Conservation (phyloP, 345 rosid genomes). For the Cardiospermum halicacabum region DNA sequence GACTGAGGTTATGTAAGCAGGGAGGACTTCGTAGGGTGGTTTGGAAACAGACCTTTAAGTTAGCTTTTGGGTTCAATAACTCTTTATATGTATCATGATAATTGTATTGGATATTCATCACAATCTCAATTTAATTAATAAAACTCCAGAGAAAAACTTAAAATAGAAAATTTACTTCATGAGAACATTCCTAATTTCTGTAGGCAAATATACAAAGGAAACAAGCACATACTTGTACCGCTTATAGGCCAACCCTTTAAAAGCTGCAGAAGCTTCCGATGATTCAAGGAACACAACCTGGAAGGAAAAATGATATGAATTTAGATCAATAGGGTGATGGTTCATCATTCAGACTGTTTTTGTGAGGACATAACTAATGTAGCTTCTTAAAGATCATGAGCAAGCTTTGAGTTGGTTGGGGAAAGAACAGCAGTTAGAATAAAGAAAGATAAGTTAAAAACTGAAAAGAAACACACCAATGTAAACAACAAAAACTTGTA, state of each 20-base stretch:
- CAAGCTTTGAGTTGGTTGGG: background rate
- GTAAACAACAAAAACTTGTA: too few relatives aligned
- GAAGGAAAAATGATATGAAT: conserved; percentile 8
- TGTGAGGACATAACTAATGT: background rate
- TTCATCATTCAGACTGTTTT: background rate
- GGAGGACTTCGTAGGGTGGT: background rate
- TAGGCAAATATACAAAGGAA: background rate
- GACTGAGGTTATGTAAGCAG: background rate
- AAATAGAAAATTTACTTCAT: background rate
- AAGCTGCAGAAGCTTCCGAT: conserved; percentile 85
- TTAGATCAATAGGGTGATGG: background rate
- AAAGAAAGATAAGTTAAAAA: too few relatives aligned
- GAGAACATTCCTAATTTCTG: background rate
- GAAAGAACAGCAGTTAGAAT: background rate
- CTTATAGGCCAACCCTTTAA: conserved; percentile 80
- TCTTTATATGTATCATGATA: background rate
- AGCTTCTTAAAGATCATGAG: background rate
- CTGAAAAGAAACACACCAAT: too few relatives aligned
- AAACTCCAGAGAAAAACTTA: background rate
- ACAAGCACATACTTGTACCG: conserved; percentile 69
- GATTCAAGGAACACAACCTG: conserved; percentile 93
- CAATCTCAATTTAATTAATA: background rate
- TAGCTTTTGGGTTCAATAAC: background rate
- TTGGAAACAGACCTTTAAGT: background rate
- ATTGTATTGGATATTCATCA: background rate